Conservation (phyloP, 208 protist species). For the Borovskyia barvae region DNA sequence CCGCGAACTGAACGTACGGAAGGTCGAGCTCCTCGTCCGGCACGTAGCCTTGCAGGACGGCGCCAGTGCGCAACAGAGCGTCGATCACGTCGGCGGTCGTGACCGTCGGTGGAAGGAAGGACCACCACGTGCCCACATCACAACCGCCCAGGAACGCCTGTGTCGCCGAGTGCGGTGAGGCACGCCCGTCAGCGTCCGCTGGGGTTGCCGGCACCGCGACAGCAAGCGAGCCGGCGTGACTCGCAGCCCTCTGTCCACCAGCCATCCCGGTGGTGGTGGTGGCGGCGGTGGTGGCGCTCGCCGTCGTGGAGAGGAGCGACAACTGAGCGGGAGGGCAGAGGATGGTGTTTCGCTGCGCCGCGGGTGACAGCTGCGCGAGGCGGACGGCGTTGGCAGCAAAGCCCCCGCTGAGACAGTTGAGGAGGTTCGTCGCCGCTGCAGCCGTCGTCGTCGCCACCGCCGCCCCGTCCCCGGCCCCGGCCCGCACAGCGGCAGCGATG, state of each 20-base stretch:
- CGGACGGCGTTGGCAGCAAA: constrained; percentile 11
- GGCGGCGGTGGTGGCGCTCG: background rate
- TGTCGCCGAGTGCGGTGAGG: no score
- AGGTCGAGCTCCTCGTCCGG: constrained; percentile 51
- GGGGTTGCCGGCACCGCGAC: background rate
- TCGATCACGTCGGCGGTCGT: constrained; percentile 49
- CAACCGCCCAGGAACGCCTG: constrained; percentile 30
- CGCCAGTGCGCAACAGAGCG: constrained; percentile 40
- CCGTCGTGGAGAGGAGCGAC: background rate
- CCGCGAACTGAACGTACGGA: constrained; percentile 39
- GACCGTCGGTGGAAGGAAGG: constrained; percentile 27
- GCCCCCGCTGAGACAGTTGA: constrained; percentile 9
- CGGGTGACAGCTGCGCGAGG: constrained; percentile 40
- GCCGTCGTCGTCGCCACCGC: constrained; percentile 9
- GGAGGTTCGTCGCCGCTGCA: background rate
- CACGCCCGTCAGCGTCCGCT: background rate
- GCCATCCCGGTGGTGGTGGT: background rate
- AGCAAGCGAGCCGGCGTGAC: background rate
- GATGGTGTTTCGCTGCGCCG: constrained; percentile 73
- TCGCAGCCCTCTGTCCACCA: background rate
- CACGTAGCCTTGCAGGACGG: constrained; percentile 42
- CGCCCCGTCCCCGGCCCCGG: background rate
- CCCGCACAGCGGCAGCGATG: background rate
- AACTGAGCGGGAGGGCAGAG: constrained; percentile 42
- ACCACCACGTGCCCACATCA: constrained; percentile 44